Evolutionary conservation across 1,284 basidiomycete species (phyloP), one percentile per base, ranked within the genome.

Genomic region (Wolfiporia cocos): DNA sequence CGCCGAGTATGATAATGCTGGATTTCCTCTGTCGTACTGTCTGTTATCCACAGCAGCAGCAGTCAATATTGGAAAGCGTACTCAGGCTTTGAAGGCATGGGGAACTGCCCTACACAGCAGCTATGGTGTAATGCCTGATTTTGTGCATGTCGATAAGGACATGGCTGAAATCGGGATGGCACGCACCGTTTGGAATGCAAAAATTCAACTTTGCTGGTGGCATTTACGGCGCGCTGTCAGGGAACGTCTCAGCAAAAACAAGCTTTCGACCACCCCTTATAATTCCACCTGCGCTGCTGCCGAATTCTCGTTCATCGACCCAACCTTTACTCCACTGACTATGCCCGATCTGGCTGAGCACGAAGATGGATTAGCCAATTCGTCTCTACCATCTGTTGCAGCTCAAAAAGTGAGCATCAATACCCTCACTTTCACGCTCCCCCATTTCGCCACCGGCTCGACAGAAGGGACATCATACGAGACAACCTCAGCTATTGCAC

Each of bases 141-240:
- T 59, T 36, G 37, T 50, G 6, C 59, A 63, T 41, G 33, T 49
- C 5, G 58, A 64, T 42, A 63, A 64, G 37, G 58, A 63, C 37
- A 61, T 62, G 55, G 56, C 52, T 1, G 58, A 64, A 43, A 63
- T 63, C 37, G 46, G 44, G 4, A 52, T 51, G 43, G 24, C 39
- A 4, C 28, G 34, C 24, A 23, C 30, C 1, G 51, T 56, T 19
- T 62, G 58, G 58, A 33, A 41, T 15, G 48, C 52, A n/a, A 62
- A 63, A 43, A 52, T 54, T 24, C 47, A 50, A 19, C 24, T 62
- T 5, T 62, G 59, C 37, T 56, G 44, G 43, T 61, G 58, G 58
- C 60, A 65, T 42, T 29, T 61, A 3, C 31, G 41, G 9, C 26
- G 46, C 5, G 57, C 58, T 3, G 46, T 64, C 3, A 24, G 44